Evolutionary conservation across 345 rosid genomes (phyloP).

Genomic region (Eucalyptus pumila): DNA sequence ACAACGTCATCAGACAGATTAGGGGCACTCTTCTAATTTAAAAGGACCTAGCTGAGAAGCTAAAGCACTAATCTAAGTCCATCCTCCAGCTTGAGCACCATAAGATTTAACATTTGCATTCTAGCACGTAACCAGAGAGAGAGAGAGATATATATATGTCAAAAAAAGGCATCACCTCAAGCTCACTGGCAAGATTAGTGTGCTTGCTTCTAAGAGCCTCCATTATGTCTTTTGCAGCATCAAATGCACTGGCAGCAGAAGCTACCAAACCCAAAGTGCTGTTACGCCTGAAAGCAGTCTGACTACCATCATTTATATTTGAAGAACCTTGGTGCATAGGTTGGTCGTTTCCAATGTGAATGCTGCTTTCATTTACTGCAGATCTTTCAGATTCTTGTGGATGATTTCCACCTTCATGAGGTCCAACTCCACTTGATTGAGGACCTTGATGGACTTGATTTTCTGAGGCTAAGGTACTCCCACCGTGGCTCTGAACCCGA

Average conservation of each 20-base stretch:
- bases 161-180: conserved; percentile 49
- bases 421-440: conserved; percentile 46
- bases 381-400: conserved; percentile 87
- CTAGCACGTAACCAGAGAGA: neutral
- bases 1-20: neutral
- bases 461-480: conserved; percentile 36
- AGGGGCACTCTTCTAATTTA: neutral
- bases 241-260: conserved; percentile 89
- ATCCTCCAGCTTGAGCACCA: neutral
- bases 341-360: conserved; percentile 61
- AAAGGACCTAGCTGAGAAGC: neutral
- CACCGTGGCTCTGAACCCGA: conserved; percentile 42
- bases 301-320: conserved; percentile 39
- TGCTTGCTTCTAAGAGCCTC: conserved; percentile 97
- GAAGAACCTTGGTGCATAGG: conserved; percentile 63
- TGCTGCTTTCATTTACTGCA: conserved; percentile 35
- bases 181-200: conserved; percentile 89
- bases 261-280: conserved; percentile 54
- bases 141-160: neutral
- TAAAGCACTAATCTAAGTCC: neutral
- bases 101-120: neutral
- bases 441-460: conserved; percentile 58
- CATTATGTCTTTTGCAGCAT: conserved; percentile 98
- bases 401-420: conserved; percentile 74
- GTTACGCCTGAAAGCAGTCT: conserved; percentile 54